Evolutionary conservation across 345 rosid genomes (phyloP), one percentile per base, ranked within the genome.

Genomic region (Aquilaria sinensis): DNA sequence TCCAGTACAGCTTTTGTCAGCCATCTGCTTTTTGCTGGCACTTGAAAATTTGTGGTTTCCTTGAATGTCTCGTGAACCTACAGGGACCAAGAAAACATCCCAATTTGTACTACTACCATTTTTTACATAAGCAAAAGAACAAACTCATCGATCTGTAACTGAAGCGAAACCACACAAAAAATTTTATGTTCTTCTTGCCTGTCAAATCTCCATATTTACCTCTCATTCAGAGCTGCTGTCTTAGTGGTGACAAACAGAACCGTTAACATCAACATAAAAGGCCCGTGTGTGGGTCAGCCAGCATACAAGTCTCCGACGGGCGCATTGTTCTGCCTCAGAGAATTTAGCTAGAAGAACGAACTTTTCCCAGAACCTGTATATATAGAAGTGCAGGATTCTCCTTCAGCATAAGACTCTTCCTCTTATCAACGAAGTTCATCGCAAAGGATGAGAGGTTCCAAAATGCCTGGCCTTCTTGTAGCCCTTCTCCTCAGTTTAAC

Each of bases 41-140:
- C 56, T 51, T 34, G 56, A 37, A 62, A 16, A 43, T 5, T 62
- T 62, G 78, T 69, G 79, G 81, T 55, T 45, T 43, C 53, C 52
- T 60, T 59, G 14, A 56, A 12, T 12, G 51, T 69, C 86, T 72
- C 81, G 83, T 81, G 83, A 81, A 41, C 71, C 65, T 56, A 71
- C 79, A 61, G 51, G 16, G 65, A 58, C 73, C 65, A 75, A 73
- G 57, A 70, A 67, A 58, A 63, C 11, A 31, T 58, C 29, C 47
- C 3, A 32, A 6, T 50, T 31, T 13, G 54, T 29, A 54, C 43
- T 37, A 37, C 6, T 37, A 2, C n/a, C 43, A 48, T 14, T 51
- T 72, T 64, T 48, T n/a, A 51, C 41, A 58, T 53, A 70, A 61
- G 45, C 57, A 58, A 69, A 45, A 23, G 58, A 73, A 75, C 78